phyloP scores from a whole-genome alignment of 257 asterid species.

The Solanum chiquidenum region DNA sequence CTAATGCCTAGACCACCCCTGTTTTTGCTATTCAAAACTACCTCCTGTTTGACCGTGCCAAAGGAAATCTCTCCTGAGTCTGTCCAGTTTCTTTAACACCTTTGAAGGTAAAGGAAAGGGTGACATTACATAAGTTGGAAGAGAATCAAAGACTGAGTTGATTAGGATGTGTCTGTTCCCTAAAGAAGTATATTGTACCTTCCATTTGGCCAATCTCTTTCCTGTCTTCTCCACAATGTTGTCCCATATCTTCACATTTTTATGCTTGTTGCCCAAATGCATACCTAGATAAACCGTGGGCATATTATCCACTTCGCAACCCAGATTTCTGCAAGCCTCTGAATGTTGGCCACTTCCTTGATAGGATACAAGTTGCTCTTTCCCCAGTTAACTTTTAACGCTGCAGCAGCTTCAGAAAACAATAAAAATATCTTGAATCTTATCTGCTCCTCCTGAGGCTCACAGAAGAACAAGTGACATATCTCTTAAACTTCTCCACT shows the following conservation, averaged over 20 bases:
- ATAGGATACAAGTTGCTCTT: not conserved
- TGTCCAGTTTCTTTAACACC: not conserved
- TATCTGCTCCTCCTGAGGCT: not conserved
- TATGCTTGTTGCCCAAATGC: not conserved
- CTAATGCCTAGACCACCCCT: not conserved
- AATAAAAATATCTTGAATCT: not conserved
- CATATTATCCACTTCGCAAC: not conserved
- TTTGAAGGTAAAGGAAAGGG: not conserved
- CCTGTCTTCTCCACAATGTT: not conserved
- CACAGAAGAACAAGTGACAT: not conserved
- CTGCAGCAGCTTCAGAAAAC: not conserved
- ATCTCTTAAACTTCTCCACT: not conserved
- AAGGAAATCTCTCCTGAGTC: not conserved
- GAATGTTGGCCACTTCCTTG: not conserved
- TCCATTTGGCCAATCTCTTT: not conserved
- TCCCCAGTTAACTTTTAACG: not conserved
- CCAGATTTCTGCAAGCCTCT: not conserved
- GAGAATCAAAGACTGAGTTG: not conserved
- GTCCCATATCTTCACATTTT: not conserved
- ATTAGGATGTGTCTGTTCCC: not conserved
- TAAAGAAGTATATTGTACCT: not conserved
- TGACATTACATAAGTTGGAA: not conserved
- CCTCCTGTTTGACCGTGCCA: not conserved
- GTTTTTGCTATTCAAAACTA: not conserved
- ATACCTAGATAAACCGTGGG: not conserved